Evolutionary conservation across 768 basidiomycete genomes (phyloP), one percentile per base, ranked within the genome.

Genomic region (Russula earlei): DNA sequence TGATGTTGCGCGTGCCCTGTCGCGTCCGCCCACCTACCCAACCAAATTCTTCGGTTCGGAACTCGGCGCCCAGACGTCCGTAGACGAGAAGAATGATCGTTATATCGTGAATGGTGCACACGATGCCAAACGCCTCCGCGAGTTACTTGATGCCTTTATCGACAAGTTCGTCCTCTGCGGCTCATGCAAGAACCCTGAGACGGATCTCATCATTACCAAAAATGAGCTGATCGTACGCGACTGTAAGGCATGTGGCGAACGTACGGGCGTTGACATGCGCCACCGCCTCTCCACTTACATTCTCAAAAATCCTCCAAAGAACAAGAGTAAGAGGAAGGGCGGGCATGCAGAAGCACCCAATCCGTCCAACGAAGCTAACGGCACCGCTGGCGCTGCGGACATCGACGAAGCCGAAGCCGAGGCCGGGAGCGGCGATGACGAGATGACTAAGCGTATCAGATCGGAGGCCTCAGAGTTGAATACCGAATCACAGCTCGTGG

Each of bases 21-120:
- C 85, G 66, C 87, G 96, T 56, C 95, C 95, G 57, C 88, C 96
- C 25, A 81, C 93, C 41, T 96, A 98, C 70, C 87, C 95, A 60
- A 97, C 95, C 71, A 99, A 99, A 73, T 99, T 94, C 78, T 98
- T 99, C 66, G 96, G 96, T 31, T 93, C 90, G 70, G 96, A 99
- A 71, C 85, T 98, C 55, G 96, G 96, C 61, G 96, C 96, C 33
- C 95, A 98, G 72, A 95, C 93, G 33, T 87, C 93, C 20, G 85
- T 91, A 68, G 92, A 97, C 70, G 91, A 95, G 71, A 93, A 91
- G 72, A 91, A 91, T 66, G 96, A 99, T 63, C 82, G 95, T 45
- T 99, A 95, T 75, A 97, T 99, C 62, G 95, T 98, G 71, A 98
- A 98, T 65, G 96, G 96, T 46, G 91, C 91, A 25, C 96, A 99